Conservation (phyloP, 352 stramenopile genomes). For the Phytophthora sansomeana region DNA sequence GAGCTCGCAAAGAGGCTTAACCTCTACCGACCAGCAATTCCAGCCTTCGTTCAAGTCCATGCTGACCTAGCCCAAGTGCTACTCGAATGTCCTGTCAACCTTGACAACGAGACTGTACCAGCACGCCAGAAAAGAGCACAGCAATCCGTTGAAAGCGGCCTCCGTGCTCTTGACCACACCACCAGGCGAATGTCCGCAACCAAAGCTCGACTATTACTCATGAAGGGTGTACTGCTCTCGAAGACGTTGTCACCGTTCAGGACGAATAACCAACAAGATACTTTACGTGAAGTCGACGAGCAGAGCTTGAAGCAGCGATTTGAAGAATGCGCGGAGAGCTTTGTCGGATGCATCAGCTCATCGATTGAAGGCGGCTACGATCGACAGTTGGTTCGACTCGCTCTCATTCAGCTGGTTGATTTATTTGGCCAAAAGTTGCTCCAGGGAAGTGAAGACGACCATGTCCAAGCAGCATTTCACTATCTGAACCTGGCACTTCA, state of each 20-base stretch:
- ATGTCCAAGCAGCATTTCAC: constrained; percentile 78
- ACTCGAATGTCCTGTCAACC: constrained; percentile 46
- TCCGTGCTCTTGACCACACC: constrained; percentile 56
- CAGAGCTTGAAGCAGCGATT: constrained; percentile 16
- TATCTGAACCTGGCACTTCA: constrained; percentile 63
- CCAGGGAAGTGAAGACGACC: constrained; percentile 48
- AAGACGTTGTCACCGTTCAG: constrained; percentile 31
- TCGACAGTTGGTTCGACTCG: constrained; percentile 54
- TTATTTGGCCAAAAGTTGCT: constrained; percentile 61
- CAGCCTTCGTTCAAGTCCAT: constrained; percentile 61
- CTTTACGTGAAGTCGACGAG: neutral
- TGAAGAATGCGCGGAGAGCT: constrained; percentile 31
- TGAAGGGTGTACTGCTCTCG: constrained; percentile 63
- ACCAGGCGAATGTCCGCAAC: constrained; percentile 41
- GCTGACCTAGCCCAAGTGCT: constrained; percentile 57
- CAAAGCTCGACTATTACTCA: constrained; percentile 60
- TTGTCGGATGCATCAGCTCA: constrained; percentile 42
- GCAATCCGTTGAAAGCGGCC: constrained; percentile 41
- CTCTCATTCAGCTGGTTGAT: constrained; percentile 73
- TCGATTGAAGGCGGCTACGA: constrained; percentile 68
- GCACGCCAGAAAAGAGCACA: constrained; percentile 35
- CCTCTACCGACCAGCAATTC: constrained; percentile 62
- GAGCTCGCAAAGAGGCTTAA: constrained; percentile 48
- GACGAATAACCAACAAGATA: neutral
- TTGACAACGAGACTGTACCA: constrained; percentile 25